Conservation (phyloP, 495 filamentous ascomycete genomes). For the Hyaloscypha finlandica region DNA sequence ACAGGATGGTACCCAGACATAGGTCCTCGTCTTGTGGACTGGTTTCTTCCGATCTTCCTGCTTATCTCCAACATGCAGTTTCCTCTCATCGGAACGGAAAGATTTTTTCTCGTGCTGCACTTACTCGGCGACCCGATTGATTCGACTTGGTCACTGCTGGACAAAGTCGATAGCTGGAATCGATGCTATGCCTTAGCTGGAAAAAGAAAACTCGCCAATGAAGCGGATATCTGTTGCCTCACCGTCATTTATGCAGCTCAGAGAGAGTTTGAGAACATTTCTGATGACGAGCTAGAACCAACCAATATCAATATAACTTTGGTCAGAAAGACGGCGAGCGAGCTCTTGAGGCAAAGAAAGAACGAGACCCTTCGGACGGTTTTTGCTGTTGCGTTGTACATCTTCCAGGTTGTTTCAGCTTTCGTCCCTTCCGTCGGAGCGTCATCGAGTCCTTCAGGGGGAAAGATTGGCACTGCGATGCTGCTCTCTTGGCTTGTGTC, state of each 20-base stretch:
- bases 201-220: not conserved
- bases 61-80: conserved; percentile 37
- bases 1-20: conserved; percentile 9
- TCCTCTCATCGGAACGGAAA: conserved; percentile 34
- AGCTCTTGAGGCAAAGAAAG: conserved; percentile 15
- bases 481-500: conserved; percentile 40
- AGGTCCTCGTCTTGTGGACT: conserved; percentile 30
- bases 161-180: conserved; percentile 36
- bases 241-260: not conserved
- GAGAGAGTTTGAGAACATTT: not conserved
- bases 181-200: conserved; percentile 20
- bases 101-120: conserved; percentile 35
- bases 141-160: conserved; percentile 35
- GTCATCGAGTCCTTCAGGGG: conserved; percentile 30
- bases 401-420: conserved; percentile 34
- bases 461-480: conserved; percentile 36
- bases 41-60: conserved; percentile 38
- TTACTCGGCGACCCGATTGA: conserved; percentile 40
- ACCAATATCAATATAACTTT: not conserved
- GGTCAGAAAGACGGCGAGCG: no score
- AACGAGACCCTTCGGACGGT: conserved; percentile 33
- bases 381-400: conserved; percentile 34
- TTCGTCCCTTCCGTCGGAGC: conserved; percentile 34
- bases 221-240: not conserved
- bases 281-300: not conserved